Evolutionary conservation across 129 eudicot species (phyloP), one percentile per base, ranked within the genome.

Genomic region (Scalesia atractyloides): DNA sequence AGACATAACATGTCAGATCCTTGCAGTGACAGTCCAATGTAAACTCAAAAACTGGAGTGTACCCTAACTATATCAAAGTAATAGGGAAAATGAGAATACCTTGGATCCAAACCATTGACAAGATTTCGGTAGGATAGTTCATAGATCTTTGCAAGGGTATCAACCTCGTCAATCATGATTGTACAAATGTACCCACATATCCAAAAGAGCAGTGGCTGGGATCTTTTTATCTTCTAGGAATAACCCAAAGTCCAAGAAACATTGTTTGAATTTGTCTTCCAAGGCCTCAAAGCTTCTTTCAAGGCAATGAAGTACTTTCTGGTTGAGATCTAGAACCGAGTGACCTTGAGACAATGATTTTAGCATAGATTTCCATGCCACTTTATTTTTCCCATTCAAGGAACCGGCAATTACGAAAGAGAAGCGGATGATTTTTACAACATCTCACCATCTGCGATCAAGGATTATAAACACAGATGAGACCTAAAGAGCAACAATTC

Each of bases 181-280:
- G 56, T 84, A 80, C 47, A 76, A 50, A 68, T 80, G 84, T 48
- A 49, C 85, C 88, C 88, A 84, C 82, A 84, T 84, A 76, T 84
- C 69, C 46, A 67, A 67, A 4, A 84, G 84, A 14, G 80, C 58
- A 11, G 59, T 68, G 56, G 80, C 74, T 4, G 85, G 80, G 9
- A 84, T 84, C 50, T 52, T 76, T 76, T 80, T 80, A 76, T 81
- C 88, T 50, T 80, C 82, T 20, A 76, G 88, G 60, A 80, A 84
- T 39, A 70, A 62, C 18, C 82, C 85, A 9, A 84, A 67, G 77
- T 84, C 88, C 80, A 84, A 52, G 66, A 9, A 84, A 48, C 48
- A 80, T n/a, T 84, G 63, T 44, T 80, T 79, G 5, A 74, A 36
- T 9, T 43, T 49, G 1, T 76, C 73, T 66, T 73, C 74, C 49